Evolutionary conservation across 2,329 filamentous ascomycete species (phyloP).

Genomic region (Fusarium verticillioides): DNA sequence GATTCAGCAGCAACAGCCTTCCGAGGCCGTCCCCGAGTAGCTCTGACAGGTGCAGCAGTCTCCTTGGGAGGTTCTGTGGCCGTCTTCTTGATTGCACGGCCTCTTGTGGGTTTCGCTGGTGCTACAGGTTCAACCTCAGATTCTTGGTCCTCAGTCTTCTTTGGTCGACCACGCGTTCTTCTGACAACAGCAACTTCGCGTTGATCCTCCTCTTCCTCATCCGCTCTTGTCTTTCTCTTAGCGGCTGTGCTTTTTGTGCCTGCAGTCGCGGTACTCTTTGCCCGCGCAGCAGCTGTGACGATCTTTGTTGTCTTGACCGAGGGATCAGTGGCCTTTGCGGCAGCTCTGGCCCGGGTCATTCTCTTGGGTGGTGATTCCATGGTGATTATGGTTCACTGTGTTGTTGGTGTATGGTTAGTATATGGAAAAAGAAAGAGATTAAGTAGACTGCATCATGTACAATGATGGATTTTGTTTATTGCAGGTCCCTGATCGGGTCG

Average conservation of each 20-base stretch:
- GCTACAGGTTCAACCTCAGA: conserved; percentile 33
- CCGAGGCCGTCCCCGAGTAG: conserved; percentile 58
- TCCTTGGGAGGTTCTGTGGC: conserved; percentile 40
- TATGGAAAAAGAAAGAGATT: conserved; percentile 27
- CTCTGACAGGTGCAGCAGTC: conserved; percentile 45
- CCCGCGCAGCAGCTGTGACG: conserved; percentile 61
- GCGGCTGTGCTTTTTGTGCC: conserved; percentile 50
- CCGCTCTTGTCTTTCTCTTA: conserved; percentile 64
- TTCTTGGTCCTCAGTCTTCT: conserved; percentile 52
- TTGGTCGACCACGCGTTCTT: conserved; percentile 55
- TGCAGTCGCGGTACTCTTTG: conserved; percentile 54
- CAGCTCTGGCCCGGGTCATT: conserved; percentile 63
- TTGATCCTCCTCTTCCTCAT: conserved; percentile 61
- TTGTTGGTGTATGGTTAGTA: conserved; percentile 40
- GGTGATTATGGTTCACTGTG: conserved; percentile 37
- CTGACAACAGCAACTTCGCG: conserved; percentile 49
- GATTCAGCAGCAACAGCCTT: conserved; percentile 48
- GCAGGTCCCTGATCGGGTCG: conserved; percentile 9
- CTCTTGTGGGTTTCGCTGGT: conserved; percentile 45
- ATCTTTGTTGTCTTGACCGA: conserved; percentile 56
- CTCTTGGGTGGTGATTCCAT: conserved; percentile 72
- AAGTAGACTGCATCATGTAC: conserved; percentile 43
- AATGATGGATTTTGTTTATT: conserved; percentile 38
- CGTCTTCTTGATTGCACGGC: conserved; percentile 44
- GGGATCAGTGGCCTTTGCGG: conserved; percentile 55